Base-by-base conservation (phyloP, 768 basidiomycete genomes). In the Neoboletus magnificus region DNA sequence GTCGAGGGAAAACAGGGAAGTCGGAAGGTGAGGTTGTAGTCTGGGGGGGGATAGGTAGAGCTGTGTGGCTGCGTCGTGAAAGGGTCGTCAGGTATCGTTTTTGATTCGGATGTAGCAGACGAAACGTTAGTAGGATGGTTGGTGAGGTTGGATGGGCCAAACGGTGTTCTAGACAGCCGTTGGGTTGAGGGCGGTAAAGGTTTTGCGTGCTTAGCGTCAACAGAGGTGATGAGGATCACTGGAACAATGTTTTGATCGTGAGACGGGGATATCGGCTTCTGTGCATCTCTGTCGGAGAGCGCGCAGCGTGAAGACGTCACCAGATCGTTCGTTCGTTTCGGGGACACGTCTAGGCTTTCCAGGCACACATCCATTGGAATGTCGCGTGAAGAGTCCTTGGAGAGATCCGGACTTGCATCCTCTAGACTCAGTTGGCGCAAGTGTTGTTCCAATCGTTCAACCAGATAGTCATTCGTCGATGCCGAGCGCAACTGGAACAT, bases 151-250 rank as follows among this genome's bases (percentile, higher is more conserved):
- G 59, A 58, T 6, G 45, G 41, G 22, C 59, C 23, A 20, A 67
- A 41, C 7, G 64, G 66, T 20, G 55, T 47, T 40, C 54, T 58
- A 10, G 55, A 52, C 13, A 51, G 44, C 9, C 51, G 65, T 5
- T 20, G 48, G 16, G 45, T 18, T 0, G 65, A 69, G 1, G 37
- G 47, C 10, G 57, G 65, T 12, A 67, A 52, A 4, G 62, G 65
- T 50, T 55, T 69, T 0, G 58, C 40, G n/a, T 64, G 56, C 10
- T 67, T 62, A 32, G 66, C 65, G 15, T 57, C 65, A 23, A 57
- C 67, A 37, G 66, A 68, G 2, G 66, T 69, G 52, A 68, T 42
- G 18, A 68, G 35, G 45, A 68, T 68, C 50, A 46, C 56, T 1
- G 66, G 66, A 20, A 67, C 46, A 33, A 22, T n/a, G 12, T 49